Percentiles rank a stretch among this genome's conserved stretches.
phyloP scores from a whole-genome alignment of 176 grass and related monocot genomes.

The Juncus effusus region DNA sequence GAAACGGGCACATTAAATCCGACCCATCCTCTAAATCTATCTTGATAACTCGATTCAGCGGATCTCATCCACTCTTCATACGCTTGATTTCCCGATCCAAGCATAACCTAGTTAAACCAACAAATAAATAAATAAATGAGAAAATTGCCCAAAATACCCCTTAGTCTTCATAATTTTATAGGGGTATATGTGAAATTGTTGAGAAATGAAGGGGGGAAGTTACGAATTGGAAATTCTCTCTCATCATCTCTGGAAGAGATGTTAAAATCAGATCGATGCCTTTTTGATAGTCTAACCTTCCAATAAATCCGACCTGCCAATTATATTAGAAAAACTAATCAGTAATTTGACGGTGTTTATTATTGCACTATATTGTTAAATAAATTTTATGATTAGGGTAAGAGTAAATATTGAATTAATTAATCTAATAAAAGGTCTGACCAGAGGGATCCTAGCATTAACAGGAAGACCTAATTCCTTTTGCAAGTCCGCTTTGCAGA shows the following conservation, averaged over 20 bases:
- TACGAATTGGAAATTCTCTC: conserved; percentile 79
- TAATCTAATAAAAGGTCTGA: conserved; percentile 22
- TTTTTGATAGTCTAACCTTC: conserved; percentile 97
- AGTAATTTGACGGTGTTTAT: too few relatives aligned
- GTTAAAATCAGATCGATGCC: conserved; percentile 82
- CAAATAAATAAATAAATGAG: neutral
- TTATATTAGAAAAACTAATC: neutral
- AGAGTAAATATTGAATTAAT: conserved; percentile 6
- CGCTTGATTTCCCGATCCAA: conserved; percentile 78
- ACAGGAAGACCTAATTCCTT: conserved; percentile 74
- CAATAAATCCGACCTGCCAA: conserved; percentile 96
- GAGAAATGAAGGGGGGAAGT: conserved; percentile 16
- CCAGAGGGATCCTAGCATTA: conserved; percentile 61
- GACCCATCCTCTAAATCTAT: conserved; percentile 97
- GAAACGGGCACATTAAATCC: conserved; percentile 95
- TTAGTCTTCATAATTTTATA: conserved; percentile 1
- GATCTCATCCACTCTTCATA: conserved; percentile 92
- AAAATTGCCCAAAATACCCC: conserved; percentile 7
- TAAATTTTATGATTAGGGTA: conserved; percentile 14
- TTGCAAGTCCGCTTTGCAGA: conserved; percentile 89
- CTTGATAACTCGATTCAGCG: conserved; percentile 50
- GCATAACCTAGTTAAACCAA: conserved; percentile 63
- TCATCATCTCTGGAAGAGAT: conserved; percentile 59
- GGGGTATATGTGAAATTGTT: conserved; percentile 1
- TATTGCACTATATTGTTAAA: conserved; percentile 2